phyloP scores from a whole-genome alignment of 2,329 filamentous ascomycete genomes.

The Fusarium tanahbumbuense region DNA sequence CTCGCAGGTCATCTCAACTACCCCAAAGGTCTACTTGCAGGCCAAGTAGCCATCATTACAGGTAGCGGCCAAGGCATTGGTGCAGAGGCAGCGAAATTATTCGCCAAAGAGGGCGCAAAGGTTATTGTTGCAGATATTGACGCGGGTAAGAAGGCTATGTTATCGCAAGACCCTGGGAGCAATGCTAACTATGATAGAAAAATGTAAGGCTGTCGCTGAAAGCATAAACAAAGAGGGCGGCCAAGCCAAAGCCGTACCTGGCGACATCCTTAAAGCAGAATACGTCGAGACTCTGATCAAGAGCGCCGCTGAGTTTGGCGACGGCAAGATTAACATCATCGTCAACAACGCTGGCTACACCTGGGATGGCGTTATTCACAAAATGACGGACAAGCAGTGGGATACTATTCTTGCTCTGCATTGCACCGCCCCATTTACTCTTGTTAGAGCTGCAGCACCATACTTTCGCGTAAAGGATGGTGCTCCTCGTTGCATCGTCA shows the following conservation, averaged over 20 bases:
- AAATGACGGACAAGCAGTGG: conserved; percentile 93
- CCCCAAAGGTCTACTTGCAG: conserved; percentile 80
- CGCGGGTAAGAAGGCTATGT: conserved; percentile 60
- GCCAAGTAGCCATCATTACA: conserved; percentile 88
- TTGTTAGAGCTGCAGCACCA: conserved; percentile 81
- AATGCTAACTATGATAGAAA: conserved; percentile 60
- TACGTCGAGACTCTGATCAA: conserved; percentile 80
- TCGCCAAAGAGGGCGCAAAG: conserved; percentile 88
- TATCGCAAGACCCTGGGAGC: not conserved
- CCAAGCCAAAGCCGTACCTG: conserved; percentile 77
- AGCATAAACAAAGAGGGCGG: conserved; percentile 75
- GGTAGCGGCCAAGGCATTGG: conserved; percentile 89
- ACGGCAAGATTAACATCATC: conserved; percentile 89
- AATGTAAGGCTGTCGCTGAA: conserved; percentile 74
- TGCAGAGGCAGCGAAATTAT: conserved; percentile 82
- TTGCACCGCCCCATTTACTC: conserved; percentile 86
- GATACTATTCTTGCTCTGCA: conserved; percentile 87
- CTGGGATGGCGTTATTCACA: conserved; percentile 93
- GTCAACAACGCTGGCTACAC: conserved; percentile 94
- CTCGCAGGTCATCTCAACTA: conserved; percentile 84
- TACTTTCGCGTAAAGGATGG: conserved; percentile 91
- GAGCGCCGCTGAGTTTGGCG: conserved; percentile 81
- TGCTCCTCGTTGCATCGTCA: conserved; percentile 81
- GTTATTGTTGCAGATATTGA: conserved; percentile 89
- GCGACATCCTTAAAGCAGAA: conserved; percentile 77